Conservation (phyloP, 2,329 filamentous ascomycete species). For the Beauveria medogensis region DNA sequence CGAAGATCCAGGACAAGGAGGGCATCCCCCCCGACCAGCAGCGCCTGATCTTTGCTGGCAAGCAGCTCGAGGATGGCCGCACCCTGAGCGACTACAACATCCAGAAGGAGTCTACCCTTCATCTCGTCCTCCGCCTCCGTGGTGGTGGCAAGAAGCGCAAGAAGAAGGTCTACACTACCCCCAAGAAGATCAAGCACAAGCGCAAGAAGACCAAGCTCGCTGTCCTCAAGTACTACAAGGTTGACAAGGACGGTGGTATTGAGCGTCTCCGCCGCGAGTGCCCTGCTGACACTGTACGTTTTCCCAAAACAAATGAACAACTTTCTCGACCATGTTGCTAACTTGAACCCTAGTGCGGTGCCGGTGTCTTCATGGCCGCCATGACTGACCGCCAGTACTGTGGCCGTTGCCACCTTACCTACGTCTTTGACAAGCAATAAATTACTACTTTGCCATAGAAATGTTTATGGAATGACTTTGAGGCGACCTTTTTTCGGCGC, state of each 20-base stretch:
- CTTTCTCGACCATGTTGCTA: neutral
- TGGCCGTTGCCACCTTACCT: slow-evolving; percentile 64
- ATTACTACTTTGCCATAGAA: slow-evolving; percentile 13
- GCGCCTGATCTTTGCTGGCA: slow-evolving; percentile 98
- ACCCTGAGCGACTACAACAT: slow-evolving; percentile 99
- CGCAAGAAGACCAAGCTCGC: slow-evolving; percentile 99
- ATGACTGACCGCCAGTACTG: slow-evolving; percentile 99
- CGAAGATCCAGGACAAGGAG: slow-evolving; percentile 98
- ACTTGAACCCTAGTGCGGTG: slow-evolving; percentile 65
- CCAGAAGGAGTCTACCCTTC: slow-evolving; percentile 99
- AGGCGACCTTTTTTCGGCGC: slow-evolving; percentile 10
- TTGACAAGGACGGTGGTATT: slow-evolving; percentile 98
- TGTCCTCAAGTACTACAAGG: slow-evolving; percentile 99
- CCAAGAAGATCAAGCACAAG: slow-evolving; percentile 99
- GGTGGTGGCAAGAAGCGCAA: slow-evolving; percentile 99
- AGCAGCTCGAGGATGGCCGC: slow-evolving; percentile 99
- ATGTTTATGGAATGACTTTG: slow-evolving; percentile 13
- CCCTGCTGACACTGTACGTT: slow-evolving; percentile 76
- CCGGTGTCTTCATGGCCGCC: slow-evolving; percentile 99
- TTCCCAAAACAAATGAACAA: neutral
- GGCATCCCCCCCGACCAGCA: slow-evolving; percentile 98
- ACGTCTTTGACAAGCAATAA: slow-evolving; percentile 64
- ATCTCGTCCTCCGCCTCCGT: slow-evolving; percentile 95
- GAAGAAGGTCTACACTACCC: slow-evolving; percentile 99
- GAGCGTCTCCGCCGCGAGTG: slow-evolving; percentile 98